Evolutionary conservation across 2,329 filamentous ascomycete species (phyloP).

Genomic region (Clonostachys rhizophaga): DNA sequence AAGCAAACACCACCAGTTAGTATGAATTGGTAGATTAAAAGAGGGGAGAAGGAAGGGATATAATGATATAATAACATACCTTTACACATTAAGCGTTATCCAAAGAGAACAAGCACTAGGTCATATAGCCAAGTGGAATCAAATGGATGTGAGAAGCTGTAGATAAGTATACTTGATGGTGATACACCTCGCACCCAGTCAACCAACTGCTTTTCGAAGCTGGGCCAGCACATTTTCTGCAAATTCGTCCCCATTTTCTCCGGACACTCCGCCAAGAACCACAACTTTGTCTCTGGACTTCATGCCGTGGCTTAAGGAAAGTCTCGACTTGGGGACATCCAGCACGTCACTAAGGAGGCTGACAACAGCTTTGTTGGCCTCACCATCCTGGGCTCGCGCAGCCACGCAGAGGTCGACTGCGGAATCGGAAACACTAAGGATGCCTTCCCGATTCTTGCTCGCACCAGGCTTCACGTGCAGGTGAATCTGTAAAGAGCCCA

Average conservation of each 20-base stretch:
- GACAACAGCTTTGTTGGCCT: constrained; percentile 64
- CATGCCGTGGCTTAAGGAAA: constrained; percentile 56
- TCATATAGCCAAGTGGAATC: too few relatives aligned
- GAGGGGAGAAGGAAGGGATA: too few relatives aligned
- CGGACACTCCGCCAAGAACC: constrained; percentile 26
- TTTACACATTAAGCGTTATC: too few relatives aligned
- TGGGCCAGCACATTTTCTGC: constrained; percentile 16
- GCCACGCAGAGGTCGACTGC: constrained; percentile 61
- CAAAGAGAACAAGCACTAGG: too few relatives aligned
- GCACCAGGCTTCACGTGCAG: constrained; percentile 67
- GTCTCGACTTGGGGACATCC: constrained; percentile 56
- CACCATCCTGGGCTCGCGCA: constrained; percentile 60
- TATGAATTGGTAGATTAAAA: too few relatives aligned
- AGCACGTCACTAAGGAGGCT: constrained; percentile 57
- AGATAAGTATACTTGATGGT: too few relatives aligned
- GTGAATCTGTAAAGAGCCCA: constrained; percentile 49
- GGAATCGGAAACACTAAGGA: constrained; percentile 49
- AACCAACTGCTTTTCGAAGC: constrained; percentile 16
- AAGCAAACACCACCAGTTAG: too few relatives aligned
- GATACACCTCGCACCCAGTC: background rate
- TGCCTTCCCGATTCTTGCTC: constrained; percentile 55
- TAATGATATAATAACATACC: too few relatives aligned
- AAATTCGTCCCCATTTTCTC: constrained; percentile 17
- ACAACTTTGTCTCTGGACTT: constrained; percentile 64
- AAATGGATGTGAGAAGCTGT: too few relatives aligned